Base-by-base conservation (phyloP, 225 moss, liverwort and hornwort genomes). In the Bryum argenteum region DNA sequence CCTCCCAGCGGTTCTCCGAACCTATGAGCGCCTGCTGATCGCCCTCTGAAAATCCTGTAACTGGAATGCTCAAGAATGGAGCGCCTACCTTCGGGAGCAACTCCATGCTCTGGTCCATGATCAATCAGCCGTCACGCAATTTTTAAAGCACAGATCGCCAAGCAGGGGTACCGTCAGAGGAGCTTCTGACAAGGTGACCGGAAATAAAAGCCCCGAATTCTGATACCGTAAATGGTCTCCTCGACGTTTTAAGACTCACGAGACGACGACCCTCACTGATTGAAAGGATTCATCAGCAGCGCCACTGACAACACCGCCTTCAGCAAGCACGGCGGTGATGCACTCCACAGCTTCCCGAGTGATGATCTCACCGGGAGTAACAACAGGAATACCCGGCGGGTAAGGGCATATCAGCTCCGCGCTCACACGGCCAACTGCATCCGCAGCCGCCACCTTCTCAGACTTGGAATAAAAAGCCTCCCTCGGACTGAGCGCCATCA, bases 321-420 rank as follows among this genome's bases (percentile, higher is more conserved):
- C 77, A 5, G 75, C 79, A 10, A 94, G 66, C 55, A 93, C 75
- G 7, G 78, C 66, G 20, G 66, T 65, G 65, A 97, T 77, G 59
- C 84, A 90, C 58, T 79, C 80, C 28, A 97, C 70, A 0, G 94
- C 87, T 58, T 71, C 73, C 76, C 79, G 76, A 1, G 89, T 72
- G 40, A 97, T 70, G 22, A 92, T 69, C 76, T 97, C 96, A 3
- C 96, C 96, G 3, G 96, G 96, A 1, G 83, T 79, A 26, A 93
- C 73, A 50, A 93, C 88, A 13, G 93, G 93, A 69, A 97, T 97
- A 26, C 93, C 96, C 8, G 93, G 96, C 4, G 96, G 93, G 66
- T 97, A 93, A 8, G 93, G 90, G 57, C 96, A 97, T 2, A 97
- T 38, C 2, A 97, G 85, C 83, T 97, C 90, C 8, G 89, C 85